Base-by-base conservation (phyloP, 306 rosid species). In the Ammopiptanthus mongolicus region DNA sequence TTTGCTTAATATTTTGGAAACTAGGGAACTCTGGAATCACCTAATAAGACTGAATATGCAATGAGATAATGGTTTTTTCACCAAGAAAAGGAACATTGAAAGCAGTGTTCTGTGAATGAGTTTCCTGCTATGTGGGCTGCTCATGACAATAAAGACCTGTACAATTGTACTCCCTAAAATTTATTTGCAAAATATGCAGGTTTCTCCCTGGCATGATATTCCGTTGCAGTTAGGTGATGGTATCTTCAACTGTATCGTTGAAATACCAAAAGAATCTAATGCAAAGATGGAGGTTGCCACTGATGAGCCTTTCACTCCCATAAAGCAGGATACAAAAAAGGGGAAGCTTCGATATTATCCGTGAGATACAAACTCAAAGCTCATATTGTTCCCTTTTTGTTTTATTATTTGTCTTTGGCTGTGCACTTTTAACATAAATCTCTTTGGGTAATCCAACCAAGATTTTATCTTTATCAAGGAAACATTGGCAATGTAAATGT, bases 281-380 rank as follows among this genome's bases (percentile, higher is more conserved):
- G 98, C 99, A 50, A 96, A 96, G 87, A 96, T 96, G 99, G 99
- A 96, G 91, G 82, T 96, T 81, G 99, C 99, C 52, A 96, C 99
- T 22, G 97, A 89, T 31, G 99, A 96, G 81, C 79, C 86, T 13
- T 72, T 74, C 83, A 96, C 98, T 78, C 99, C 99, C 25, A 90
- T 96, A 36, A 96, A 96, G 84, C 99, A 96, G 84, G 99, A 96
- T 73, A 93, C 80, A 0, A 96, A 96, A 77, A 90, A 90, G 84
- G 99, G 97, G 44, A 96, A 92, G 83, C 97, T 96, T 61, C 89
- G 99, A 79, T 92, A 81, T 85, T 96, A 96, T 76, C 99, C 98
- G 99, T 96, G 80, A 87, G 99, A 73, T 33, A 29, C n/a, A 11
- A 50, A 55, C 36, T 61, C 55, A 57, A 47, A 64, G 41, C 79